Conservation (phyloP, 2,329 filamentous ascomycete species). For the Pseudogymnoascus sp. region DNA sequence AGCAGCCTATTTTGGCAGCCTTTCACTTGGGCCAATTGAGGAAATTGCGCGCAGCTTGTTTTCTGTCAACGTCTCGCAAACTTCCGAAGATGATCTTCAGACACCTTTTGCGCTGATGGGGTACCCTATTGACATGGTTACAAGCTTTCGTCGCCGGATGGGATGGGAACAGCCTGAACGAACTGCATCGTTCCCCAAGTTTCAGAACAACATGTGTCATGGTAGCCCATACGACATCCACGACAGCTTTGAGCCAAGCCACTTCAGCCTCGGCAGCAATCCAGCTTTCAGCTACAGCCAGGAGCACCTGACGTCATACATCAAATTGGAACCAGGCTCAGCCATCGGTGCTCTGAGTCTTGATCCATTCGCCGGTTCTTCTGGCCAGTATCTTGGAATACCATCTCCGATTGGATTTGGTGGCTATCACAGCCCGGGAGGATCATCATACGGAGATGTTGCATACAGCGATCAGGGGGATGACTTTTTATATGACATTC, state of each 20-base stretch:
- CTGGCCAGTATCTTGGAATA: slow-evolving; percentile 53
- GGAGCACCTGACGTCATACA: slow-evolving; percentile 52
- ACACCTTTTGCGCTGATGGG: slow-evolving; percentile 63
- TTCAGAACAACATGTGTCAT: slow-evolving; percentile 48
- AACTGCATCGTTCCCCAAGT: slow-evolving; percentile 55
- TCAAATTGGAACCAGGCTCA: slow-evolving; percentile 40
- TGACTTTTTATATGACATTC: slow-evolving; percentile 25
- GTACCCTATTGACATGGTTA: slow-evolving; percentile 63
- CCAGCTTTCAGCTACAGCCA: slow-evolving; percentile 58
- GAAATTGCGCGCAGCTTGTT: slow-evolving; percentile 74
- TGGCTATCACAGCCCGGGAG: slow-evolving; percentile 52
- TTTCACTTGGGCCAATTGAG: slow-evolving; percentile 75
- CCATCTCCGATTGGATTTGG: slow-evolving; percentile 51
- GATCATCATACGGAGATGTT: slow-evolving; percentile 52
- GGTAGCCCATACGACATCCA: slow-evolving; percentile 32
- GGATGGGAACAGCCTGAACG: slow-evolving; percentile 56
- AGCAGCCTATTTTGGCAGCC: slow-evolving; percentile 75
- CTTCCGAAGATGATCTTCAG: slow-evolving; percentile 51
- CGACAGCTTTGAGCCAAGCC: slow-evolving; percentile 35
- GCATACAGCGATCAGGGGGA: slow-evolving; percentile 54
- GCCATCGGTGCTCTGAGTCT: slow-evolving; percentile 49
- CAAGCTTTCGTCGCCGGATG: slow-evolving; percentile 62
- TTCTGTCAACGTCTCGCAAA: slow-evolving; percentile 56
- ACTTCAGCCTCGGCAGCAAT: slow-evolving; percentile 48
- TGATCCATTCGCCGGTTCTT: slow-evolving; percentile 45